These are phyloP conservation scores for Datisca glomerata DNA, from an alignment of 306 rosid species.

Conservation along the genomic window DNA sequence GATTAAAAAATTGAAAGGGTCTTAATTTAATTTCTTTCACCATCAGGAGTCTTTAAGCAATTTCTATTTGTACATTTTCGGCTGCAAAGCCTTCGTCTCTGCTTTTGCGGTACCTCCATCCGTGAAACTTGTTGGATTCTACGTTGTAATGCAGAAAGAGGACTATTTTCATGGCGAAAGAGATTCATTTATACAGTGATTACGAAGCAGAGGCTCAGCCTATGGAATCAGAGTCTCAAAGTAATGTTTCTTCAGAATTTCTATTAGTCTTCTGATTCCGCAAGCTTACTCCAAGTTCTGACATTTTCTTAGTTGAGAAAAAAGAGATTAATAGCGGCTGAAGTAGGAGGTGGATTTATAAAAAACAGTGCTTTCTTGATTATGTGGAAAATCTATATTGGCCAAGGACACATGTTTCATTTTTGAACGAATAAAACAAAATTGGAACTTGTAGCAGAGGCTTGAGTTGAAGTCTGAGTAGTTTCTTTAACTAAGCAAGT, in stretches of 20 bases:
- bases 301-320: neutral
- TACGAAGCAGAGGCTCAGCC: constrained; percentile 10
- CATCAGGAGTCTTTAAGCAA: too few species aligned
- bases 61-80: too few species aligned
- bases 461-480: neutral
- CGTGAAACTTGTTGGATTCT: too few species aligned
- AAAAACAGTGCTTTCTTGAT: too few species aligned
- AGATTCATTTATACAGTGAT: constrained; percentile 1
- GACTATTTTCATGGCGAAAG: constrained; percentile 4
- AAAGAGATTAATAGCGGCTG: neutral
- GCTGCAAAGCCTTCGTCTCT: neutral
- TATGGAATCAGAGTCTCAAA: constrained; percentile 22
- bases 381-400: neutral
- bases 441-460: neutral
- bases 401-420: neutral
- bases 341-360: neutral
- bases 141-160: constrained; percentile 4
- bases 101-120: too few species aligned
- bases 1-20: too few species aligned
- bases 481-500: neutral
- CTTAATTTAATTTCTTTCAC: too few species aligned
- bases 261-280: neutral
- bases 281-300: neutral
- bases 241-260: constrained; percentile 8
- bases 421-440: neutral